A percentile compares a stretch with the other conserved stretches of the same genome.
Evolutionary conservation across 176 grass and related monocot species (phyloP).

Genomic region (Aegilops longissima): DNA sequence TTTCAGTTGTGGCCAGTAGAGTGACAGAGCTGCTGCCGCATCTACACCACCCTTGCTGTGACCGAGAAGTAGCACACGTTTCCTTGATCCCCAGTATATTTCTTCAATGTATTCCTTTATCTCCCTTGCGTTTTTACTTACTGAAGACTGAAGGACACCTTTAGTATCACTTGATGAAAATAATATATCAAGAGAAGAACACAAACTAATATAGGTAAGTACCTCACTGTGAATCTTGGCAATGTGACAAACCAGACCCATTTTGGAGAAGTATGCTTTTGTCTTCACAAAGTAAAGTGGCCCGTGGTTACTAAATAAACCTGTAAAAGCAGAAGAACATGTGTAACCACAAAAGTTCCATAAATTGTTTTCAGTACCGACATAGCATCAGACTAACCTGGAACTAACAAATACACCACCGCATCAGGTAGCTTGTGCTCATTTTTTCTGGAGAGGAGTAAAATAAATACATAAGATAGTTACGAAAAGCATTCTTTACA

Average conservation of each 20-base stretch:
- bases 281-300: slow-evolving; percentile 94
- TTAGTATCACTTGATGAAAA: not conserved
- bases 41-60: slow-evolving; percentile 97
- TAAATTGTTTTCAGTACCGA: not conserved
- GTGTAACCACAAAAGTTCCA: slow-evolving; percentile 20
- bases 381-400: slow-evolving; percentile 43
- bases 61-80: slow-evolving; percentile 79
- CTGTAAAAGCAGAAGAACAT: slow-evolving; percentile 37
- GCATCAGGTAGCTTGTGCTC: slow-evolving; percentile 88
- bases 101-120: slow-evolving; percentile 96
- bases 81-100: slow-evolving; percentile 84
- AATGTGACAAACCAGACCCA: slow-evolving; percentile 88
- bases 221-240: slow-evolving; percentile 98
- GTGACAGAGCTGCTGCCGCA: slow-evolving; percentile 73
- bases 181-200: not conserved
- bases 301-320: slow-evolving; percentile 93
- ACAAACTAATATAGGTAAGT: slow-evolving; percentile 17
- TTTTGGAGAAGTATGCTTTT: slow-evolving; percentile 88
- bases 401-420: slow-evolving; percentile 87
- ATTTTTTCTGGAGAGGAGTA: slow-evolving; percentile 53
- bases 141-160: slow-evolving; percentile 57
- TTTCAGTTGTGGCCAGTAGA: slow-evolving; percentile 85
- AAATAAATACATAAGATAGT: slow-evolving; percentile 26
- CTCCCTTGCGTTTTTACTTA: slow-evolving; percentile 76
- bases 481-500: not conserved